These are phyloP conservation scores for Trichoderma sp. DNA, from an alignment of 2,329 filamentous ascomycete genomes.

Conservation along the genomic window DNA sequence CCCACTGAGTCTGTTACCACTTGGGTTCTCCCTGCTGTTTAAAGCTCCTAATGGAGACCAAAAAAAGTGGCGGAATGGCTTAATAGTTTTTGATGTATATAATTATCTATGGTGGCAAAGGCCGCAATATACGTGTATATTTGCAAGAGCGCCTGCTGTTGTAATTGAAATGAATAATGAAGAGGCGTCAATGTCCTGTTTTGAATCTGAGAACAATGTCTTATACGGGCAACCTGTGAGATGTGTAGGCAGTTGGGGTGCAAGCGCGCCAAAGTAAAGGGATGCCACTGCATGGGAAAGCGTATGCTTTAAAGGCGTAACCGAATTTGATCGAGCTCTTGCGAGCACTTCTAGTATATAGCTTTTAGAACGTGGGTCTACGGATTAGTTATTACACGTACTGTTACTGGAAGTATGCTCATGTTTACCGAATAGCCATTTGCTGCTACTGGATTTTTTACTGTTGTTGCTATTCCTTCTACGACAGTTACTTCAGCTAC, in stretches of 20 bases:
- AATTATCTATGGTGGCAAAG: background rate
- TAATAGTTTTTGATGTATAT: constrained; percentile 10
- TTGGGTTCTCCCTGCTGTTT: constrained; percentile 25
- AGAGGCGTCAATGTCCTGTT: background rate
- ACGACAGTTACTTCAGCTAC: too few relatives aligned
- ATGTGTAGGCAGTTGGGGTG: background rate
- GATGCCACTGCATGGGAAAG: background rate
- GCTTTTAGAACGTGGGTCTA: too few relatives aligned
- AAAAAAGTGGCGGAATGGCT: background rate
- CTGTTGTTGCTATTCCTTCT: background rate
- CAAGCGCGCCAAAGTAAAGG: background rate
- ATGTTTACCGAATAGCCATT: background rate
- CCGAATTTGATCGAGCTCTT: background rate
- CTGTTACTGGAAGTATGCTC: too few relatives aligned
- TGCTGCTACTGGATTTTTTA: background rate
- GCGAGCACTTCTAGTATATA: background rate
- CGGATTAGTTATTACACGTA: background rate
- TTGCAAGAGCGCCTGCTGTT: background rate
- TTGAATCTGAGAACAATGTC: background rate
- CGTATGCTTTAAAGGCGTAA: background rate
- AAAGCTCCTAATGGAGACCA: background rate
- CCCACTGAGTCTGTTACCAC: constrained; percentile 25
- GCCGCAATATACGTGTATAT: constrained; percentile 2
- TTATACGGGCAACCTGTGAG: background rate
- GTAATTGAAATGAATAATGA: background rate